These are phyloP conservation scores for Epichloe baconii DNA, from an alignment of 2,329 filamentous ascomycete genomes.

Conservation along the genomic window DNA sequence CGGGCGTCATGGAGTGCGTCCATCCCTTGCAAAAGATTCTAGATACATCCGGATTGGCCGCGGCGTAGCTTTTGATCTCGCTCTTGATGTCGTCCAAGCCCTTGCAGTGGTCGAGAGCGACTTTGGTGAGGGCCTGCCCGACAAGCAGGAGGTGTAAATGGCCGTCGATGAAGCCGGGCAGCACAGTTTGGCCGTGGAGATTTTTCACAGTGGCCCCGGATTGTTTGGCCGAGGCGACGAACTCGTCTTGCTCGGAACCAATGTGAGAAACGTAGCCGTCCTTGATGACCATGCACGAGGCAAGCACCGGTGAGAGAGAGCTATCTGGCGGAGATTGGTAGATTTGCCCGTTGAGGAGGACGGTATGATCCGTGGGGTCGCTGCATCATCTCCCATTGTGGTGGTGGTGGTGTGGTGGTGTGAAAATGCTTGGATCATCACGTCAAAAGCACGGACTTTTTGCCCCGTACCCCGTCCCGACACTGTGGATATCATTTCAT, in stretches of 20 bases:
- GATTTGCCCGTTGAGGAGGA: conserved; percentile 12
- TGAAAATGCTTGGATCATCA: background rate
- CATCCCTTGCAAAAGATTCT: conserved; percentile 41
- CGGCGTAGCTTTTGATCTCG: conserved; percentile 32
- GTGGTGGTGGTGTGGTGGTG: background rate
- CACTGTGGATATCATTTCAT: background rate
- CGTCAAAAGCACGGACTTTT: too few species aligned
- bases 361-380: background rate
- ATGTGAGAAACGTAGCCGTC: conserved; percentile 22
- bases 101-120: conserved; percentile 34
- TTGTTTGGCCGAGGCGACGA: conserved; percentile 12
- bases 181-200: conserved; percentile 23
- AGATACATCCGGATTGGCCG: conserved; percentile 30
- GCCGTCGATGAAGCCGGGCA: conserved; percentile 45
- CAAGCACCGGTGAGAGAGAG: conserved; percentile 4
- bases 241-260: conserved; percentile 16
- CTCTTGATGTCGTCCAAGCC: conserved; percentile 35
- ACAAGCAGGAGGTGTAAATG: conserved; percentile 43
- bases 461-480: too few species aligned
- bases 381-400: conserved; percentile 6
- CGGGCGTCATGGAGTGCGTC: conserved; percentile 38
- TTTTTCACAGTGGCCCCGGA: conserved; percentile 14
- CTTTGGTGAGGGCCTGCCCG: conserved; percentile 39
- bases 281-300: conserved; percentile 19
- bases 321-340: conserved; percentile 7